A percentile compares a stretch with the other conserved stretches of the same genome.
Evolutionary conservation across 225 moss, liverwort and hornwort species (phyloP).

Genomic region (Antitrichia curtipendula): DNA sequence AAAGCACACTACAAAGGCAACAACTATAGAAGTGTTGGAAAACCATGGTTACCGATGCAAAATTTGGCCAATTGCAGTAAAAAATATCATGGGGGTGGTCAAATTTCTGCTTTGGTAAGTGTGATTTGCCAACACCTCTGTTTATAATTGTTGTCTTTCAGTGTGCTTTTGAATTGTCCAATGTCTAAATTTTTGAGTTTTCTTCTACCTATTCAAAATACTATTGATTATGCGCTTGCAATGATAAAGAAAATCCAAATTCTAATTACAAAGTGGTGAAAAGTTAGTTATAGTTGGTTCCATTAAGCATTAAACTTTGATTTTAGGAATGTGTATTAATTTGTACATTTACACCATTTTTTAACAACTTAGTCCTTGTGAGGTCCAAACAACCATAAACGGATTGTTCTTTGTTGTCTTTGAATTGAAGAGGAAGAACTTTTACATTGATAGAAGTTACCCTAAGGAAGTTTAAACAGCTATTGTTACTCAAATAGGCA

Average conservation of each 20-base stretch:
- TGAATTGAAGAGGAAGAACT: accelerated
- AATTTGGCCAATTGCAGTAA: accelerated
- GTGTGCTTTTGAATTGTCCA: not conserved
- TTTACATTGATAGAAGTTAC: not conserved
- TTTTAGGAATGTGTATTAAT: not conserved
- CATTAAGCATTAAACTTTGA: not conserved
- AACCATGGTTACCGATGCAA: not conserved
- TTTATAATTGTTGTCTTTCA: not conserved
- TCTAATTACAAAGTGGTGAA: not conserved
- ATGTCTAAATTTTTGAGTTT: not conserved
- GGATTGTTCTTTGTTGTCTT: not conserved
- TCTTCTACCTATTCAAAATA: not conserved
- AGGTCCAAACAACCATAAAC: not conserved
- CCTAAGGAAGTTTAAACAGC: not conserved
- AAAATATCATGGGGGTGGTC: accelerated
- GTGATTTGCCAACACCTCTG: not conserved
- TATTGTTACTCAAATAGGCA: not conserved
- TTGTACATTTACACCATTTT: not conserved
- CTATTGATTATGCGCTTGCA: not conserved
- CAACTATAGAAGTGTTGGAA: too few relatives aligned
- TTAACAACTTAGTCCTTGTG: not conserved
- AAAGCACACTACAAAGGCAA: not conserved
- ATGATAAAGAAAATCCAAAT: not conserved
- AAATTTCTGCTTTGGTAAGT: not conserved
- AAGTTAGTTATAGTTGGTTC: not conserved